Conservation (phyloP, 768 basidiomycete genomes). For the Lactarius deliciosus region DNA sequence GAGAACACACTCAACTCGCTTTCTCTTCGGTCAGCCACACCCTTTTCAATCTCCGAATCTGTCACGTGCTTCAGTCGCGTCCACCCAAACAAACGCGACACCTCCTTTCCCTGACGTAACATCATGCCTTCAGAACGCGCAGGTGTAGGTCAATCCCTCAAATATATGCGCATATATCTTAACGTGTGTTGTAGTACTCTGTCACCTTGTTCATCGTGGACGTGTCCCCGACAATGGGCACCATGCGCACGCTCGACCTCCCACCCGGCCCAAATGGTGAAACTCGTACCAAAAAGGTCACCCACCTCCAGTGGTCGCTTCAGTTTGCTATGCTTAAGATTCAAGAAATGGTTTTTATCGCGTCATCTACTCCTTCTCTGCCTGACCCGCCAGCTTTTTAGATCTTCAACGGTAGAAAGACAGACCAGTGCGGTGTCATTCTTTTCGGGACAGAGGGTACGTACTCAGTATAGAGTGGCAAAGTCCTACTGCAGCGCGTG, state of each 20-base stretch:
- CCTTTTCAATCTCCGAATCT: slow-evolving; percentile 1
- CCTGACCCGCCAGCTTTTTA: slow-evolving; percentile 35
- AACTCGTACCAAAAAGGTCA: slow-evolving; percentile 53
- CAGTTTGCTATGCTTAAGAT: slow-evolving; percentile 89
- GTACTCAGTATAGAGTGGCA: slow-evolving; percentile 26
- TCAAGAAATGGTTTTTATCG: slow-evolving; percentile 75
- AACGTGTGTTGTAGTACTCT: slow-evolving; percentile 54
- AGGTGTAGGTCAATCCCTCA: slow-evolving; percentile 52
- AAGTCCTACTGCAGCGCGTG: neutral
- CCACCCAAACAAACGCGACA: neutral
- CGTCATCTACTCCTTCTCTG: slow-evolving; percentile 13
- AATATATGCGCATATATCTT: slow-evolving; percentile 27
- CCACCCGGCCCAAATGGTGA: slow-evolving; percentile 54
- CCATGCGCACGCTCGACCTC: slow-evolving; percentile 54
- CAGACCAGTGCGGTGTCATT: slow-evolving; percentile 90
- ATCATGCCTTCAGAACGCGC: slow-evolving; percentile 76
- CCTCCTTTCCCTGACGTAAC: neutral
- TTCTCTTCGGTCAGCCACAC: slow-evolving; percentile 19
- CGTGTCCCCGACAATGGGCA: slow-evolving; percentile 83
- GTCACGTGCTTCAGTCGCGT: slow-evolving; percentile 22
- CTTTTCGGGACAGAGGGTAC: slow-evolving; percentile 80
- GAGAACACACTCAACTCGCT: neutral
- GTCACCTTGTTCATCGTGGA: slow-evolving; percentile 91
- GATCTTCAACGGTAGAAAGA: slow-evolving; percentile 92
- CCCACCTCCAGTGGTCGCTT: slow-evolving; percentile 78